Conservation (phyloP, 768 basidiomycete genomes). For the Termitomyces bulborhizus region DNA sequence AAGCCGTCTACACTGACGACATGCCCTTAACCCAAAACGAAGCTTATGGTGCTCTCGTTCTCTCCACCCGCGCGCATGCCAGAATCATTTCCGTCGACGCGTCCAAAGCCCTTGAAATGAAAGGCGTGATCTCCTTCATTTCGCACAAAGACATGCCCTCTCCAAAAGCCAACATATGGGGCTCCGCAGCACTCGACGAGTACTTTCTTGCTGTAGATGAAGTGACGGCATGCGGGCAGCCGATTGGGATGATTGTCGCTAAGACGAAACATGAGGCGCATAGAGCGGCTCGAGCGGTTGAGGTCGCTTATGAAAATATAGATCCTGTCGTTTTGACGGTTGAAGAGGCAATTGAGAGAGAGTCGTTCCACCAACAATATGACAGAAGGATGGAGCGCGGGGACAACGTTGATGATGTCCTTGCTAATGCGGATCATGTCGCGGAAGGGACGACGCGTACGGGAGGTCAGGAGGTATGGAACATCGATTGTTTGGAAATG, state of each 20-base stretch:
- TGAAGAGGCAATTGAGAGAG: slow-evolving; percentile 11
- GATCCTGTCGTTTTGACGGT: slow-evolving; percentile 10
- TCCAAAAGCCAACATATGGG: slow-evolving; percentile 12
- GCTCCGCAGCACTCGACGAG: slow-evolving; percentile 10
- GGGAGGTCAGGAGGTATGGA: slow-evolving; percentile 12
- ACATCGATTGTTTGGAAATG: not conserved
- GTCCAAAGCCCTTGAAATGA: slow-evolving; percentile 9
- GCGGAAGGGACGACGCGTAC: slow-evolving; percentile 10
- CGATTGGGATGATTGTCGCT: slow-evolving; percentile 13
- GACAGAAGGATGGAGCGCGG: slow-evolving; percentile 10
- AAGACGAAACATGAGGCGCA: slow-evolving; percentile 11
- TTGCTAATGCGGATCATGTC: slow-evolving; percentile 1
- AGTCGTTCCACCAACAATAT: slow-evolving; percentile 9
- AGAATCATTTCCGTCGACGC: slow-evolving; percentile 12
- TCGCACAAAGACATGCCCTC: slow-evolving; percentile 10
- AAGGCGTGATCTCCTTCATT: slow-evolving; percentile 7
- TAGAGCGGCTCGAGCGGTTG: slow-evolving; percentile 7
- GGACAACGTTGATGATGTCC: slow-evolving; percentile 5
- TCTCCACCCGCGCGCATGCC: slow-evolving; percentile 9
- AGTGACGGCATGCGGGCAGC: slow-evolving; percentile 8
- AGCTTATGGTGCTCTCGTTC: slow-evolving; percentile 10
- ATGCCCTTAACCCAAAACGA: slow-evolving; percentile 9
- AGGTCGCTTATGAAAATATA: slow-evolving; percentile 10
- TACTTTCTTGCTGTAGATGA: slow-evolving; percentile 12
- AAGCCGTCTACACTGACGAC: slow-evolving; percentile 13